These are phyloP conservation scores for Erodium texanum DNA, from an alignment of 441 rosid genomes.

Conservation along the genomic window DNA sequence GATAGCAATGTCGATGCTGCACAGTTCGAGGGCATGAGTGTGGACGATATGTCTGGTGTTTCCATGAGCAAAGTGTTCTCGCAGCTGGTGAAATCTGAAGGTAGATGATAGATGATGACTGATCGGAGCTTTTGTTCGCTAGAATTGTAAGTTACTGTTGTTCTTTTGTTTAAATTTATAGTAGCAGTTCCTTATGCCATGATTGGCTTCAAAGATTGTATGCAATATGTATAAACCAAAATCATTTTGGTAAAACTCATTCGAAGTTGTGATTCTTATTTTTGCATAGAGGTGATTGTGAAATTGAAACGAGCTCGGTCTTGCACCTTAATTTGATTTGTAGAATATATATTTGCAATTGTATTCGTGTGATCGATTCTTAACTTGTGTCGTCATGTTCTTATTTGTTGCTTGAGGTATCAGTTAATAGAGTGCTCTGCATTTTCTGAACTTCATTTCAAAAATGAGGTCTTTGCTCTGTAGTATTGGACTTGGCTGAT, in stretches of 20 bases:
- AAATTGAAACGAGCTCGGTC: background rate
- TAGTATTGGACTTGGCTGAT: too few species aligned
- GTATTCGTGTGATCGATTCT: too few species aligned
- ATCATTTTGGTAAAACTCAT: background rate
- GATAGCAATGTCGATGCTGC: slow-evolving; percentile 24
- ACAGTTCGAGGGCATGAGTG: slow-evolving; percentile 30
- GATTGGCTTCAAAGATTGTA: background rate
- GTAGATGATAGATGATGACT: slow-evolving; percentile 19
- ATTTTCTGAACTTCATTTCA: too few species aligned
- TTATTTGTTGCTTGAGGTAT: too few species aligned
- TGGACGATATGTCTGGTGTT: slow-evolving; percentile 33
- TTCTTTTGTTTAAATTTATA: background rate
- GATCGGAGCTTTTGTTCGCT: background rate
- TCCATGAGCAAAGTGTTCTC: slow-evolving; percentile 80
- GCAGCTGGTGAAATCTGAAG: slow-evolving; percentile 64
- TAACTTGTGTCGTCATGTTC: too few species aligned
- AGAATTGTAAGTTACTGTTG: background rate
- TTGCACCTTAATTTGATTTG: too few species aligned
- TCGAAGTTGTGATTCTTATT: background rate
- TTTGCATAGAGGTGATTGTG: background rate
- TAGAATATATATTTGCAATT: too few species aligned
- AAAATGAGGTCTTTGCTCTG: too few species aligned
- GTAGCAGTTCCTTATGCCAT: background rate
- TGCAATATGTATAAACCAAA: background rate
- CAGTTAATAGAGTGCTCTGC: too few species aligned